Conservation (phyloP, 148 eudicot genomes). For the Diospyros kaki region DNA sequence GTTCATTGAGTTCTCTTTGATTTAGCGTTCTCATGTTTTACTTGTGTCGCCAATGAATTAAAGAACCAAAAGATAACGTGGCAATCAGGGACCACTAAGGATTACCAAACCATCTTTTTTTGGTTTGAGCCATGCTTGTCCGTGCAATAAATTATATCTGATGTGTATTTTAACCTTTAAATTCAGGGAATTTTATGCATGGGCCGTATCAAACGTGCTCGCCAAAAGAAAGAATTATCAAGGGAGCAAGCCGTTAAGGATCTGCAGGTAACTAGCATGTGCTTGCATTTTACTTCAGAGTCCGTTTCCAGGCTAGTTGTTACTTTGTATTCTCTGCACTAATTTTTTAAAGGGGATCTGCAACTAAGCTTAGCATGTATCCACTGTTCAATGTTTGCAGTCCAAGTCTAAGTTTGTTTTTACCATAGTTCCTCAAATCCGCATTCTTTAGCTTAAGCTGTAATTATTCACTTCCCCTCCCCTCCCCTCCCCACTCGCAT, state of each 20-base stretch:
- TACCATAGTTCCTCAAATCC: too few relatives aligned
- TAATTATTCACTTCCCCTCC: neutral
- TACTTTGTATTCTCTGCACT: neutral
- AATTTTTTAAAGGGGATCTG: neutral
- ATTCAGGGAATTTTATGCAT: conserved; percentile 80
- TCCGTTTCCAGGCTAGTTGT: neutral
- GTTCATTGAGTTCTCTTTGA: neutral
- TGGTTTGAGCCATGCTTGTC: neutral
- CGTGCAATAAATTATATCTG: neutral
- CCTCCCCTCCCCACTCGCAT: neutral
- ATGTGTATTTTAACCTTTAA: neutral
- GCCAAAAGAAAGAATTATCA: conserved; percentile 59
- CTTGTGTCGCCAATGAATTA: neutral
- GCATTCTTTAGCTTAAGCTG: neutral
- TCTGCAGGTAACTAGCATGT: conserved; percentile 54
- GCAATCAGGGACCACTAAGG: neutral
- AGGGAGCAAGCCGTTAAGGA: conserved; percentile 69
- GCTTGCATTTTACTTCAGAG: neutral
- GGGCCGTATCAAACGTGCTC: conserved; percentile 80
- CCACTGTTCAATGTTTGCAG: neutral
- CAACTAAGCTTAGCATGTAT: neutral
- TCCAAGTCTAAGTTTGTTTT: too few relatives aligned
- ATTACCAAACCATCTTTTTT: neutral
- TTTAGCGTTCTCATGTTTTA: neutral
- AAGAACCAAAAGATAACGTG: neutral